Base-by-base conservation (phyloP, 108 stramenopile species). In the Schizochytrium sp. region DNA sequence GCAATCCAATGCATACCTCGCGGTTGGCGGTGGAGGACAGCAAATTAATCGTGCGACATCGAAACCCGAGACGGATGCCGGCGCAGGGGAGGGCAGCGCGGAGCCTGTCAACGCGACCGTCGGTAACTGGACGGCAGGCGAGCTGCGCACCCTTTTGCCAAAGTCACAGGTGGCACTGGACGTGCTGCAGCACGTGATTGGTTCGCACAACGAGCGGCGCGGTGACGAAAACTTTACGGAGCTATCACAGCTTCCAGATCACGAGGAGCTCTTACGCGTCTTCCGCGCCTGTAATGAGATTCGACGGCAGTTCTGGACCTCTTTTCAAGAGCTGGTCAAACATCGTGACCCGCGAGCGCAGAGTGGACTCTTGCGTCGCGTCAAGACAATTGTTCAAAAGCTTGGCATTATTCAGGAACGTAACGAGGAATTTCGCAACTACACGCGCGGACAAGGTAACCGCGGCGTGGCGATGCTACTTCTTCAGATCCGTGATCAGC, bases 231-330 rank as follows among this genome's bases (percentile, higher is more conserved):
- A 69, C 63, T 28, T 69, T 69, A 69, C 63, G 0, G 63, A 69
- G 41, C 34, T 69, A 8, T 69, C 63, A 23, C 63, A 69, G 63
- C 63, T 83, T 16, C 45, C 76, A 5, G 76, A 83, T 53, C 76
- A 83, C n/a, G 25, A 83, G 25, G 76, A 83, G 76, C 76, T 83
- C n/a, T 83, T 83, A 5, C 76, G 76, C 4, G 51, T 83, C n/a
- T 83, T 83, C 4, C 76, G 76, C 48, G 51, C 51, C 6, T 83
- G 48, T 16, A 83, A 83, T 23, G 76, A 83, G 51, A 47, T 83
- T 83, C 76, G 76, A 16, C 19, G 76, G 10, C 76, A 83, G 12
- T 83, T 83, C 4, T 83, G 76, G 76, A 83, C 76, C 28, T 83
- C 76, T 3, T 83, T 83, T 23, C 76, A 47, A 23, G 19, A 47